Evolutionary conservation across 2,329 filamentous ascomycete genomes (phyloP), one percentile per base, ranked within the genome.

Genomic region (Dactylella cylindrospora): DNA sequence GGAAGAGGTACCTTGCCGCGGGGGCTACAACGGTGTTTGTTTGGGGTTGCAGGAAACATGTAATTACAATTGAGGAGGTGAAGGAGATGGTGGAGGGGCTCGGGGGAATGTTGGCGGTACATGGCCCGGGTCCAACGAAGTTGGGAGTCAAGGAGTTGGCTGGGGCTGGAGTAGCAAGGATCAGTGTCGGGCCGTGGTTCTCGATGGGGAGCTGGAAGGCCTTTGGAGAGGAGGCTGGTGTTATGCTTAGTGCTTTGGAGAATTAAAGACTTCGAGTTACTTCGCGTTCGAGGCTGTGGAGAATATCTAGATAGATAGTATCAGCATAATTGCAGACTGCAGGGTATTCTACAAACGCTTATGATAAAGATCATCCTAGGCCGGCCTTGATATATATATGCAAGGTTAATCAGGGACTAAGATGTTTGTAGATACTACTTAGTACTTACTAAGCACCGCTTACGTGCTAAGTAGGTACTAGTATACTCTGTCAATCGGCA

Each of bases 11-110:
- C 68, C 71, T 84, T 2, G 76, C 73, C 0, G 80, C 80, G 2
- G 82, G 81, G 0, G 82, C 81, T 0, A 78, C 76, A 9, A 82
- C 78, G 0, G 75, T 81, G 0, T 84, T 83, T 71, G 79, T 82
- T 45, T 84, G 80, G 80, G 81, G 81, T 10, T 79, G 75, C 1
- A 67, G 72, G 0, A 70, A 70, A 28, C 71, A 72, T 0, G 67
- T 80, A 9, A 72, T 72, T 9, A 73, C 70, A 9, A 57, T 65
- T 38, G 74, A 72, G 0, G 79, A 81, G 69, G 74, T 81, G 2
- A 69, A 73, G 68, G 70, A 67, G 33, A 67, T 82, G 65, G 77
- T 77, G 1, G 69, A 72, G 46, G 78, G 74, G 38, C 74, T 83
- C 38, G 74, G 73, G 2, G 79, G 79, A 0, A 73, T 70, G 41